A percentile compares a stretch with the other conserved stretches of the same genome.
These are phyloP conservation scores for Boletus pseudopeckii DNA, from an alignment of 768 basidiomycete genomes.

Conservation along the genomic window DNA sequence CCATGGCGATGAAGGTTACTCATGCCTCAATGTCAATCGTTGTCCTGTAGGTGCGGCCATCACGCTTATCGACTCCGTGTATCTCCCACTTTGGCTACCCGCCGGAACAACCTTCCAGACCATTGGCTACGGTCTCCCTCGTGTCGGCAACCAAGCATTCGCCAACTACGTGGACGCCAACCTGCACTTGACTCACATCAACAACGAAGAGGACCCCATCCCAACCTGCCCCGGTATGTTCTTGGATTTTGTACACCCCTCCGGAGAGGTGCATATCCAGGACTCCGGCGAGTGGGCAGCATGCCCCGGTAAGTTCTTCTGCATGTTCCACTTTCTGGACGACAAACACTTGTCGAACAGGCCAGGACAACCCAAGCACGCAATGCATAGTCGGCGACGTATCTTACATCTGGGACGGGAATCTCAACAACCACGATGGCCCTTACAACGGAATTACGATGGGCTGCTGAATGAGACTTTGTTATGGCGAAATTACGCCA, in stretches of 20 bases:
- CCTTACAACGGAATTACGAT: slow-evolving; percentile 31
- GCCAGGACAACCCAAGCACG: slow-evolving; percentile 56
- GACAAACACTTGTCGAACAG: slow-evolving; percentile 2
- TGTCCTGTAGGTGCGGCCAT: slow-evolving; percentile 33
- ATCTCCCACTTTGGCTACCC: slow-evolving; percentile 38
- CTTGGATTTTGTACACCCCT: slow-evolving; percentile 40
- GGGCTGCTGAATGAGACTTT: slow-evolving; percentile 17
- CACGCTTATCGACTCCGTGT: slow-evolving; percentile 38
- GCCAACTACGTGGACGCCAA: slow-evolving; percentile 53
- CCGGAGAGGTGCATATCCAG: slow-evolving; percentile 43
- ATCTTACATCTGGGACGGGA: slow-evolving; percentile 42
- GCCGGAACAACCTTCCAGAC: slow-evolving; percentile 31
- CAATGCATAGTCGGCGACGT: slow-evolving; percentile 25
- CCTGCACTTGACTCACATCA: slow-evolving; percentile 48
- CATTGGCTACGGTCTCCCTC: slow-evolving; percentile 35
- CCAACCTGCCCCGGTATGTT: slow-evolving; percentile 35
- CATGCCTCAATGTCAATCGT: background rate
- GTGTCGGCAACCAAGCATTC: slow-evolving; percentile 57
- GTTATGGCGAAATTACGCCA: background rate
- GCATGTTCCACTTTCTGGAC: background rate
- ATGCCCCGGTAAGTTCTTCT: slow-evolving; percentile 44
- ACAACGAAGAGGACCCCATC: slow-evolving; percentile 44
- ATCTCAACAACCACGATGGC: slow-evolving; percentile 44
- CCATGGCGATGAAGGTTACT: background rate
- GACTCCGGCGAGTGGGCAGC: slow-evolving; percentile 47